phyloP scores from a whole-genome alignment of 345 rosid species.

The Camelina neglecta region DNA sequence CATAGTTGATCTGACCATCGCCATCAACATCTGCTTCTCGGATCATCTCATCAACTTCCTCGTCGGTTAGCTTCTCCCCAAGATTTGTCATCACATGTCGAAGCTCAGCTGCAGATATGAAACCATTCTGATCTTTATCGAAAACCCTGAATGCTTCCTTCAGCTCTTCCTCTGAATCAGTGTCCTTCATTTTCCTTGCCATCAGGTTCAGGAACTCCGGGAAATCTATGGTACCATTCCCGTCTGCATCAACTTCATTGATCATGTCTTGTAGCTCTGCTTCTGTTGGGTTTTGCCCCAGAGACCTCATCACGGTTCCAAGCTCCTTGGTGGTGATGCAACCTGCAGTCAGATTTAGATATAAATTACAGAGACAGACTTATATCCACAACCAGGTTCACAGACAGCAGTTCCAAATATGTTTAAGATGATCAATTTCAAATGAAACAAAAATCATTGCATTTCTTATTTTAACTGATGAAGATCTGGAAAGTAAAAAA shows the following conservation, averaged over 20 bases:
- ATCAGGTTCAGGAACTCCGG: slow-evolving; percentile 64
- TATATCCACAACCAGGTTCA: background rate
- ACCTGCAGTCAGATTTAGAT: slow-evolving; percentile 36
- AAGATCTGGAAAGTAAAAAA: background rate
- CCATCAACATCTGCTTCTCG: slow-evolving; percentile 65
- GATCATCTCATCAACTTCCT: slow-evolving; percentile 67
- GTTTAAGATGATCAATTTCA: background rate
- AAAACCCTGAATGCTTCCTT: slow-evolving; percentile 64
- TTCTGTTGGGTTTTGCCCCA: slow-evolving; percentile 52
- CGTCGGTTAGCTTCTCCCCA: slow-evolving; percentile 60
- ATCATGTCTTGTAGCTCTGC: slow-evolving; percentile 52
- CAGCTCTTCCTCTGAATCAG: slow-evolving; percentile 67
- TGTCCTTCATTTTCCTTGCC: slow-evolving; percentile 69
- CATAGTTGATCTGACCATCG: slow-evolving; percentile 66
- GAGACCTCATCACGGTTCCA: slow-evolving; percentile 50
- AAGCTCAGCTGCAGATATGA: slow-evolving; percentile 64
- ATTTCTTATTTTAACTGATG: background rate
- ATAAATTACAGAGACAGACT: slow-evolving; percentile 11
- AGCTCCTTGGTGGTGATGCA: slow-evolving; percentile 55
- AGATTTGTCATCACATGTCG: slow-evolving; percentile 67
- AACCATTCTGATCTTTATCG: slow-evolving; percentile 65
- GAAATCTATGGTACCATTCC: slow-evolving; percentile 55
- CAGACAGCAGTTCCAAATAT: slow-evolving; percentile 7
- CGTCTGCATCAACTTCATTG: slow-evolving; percentile 48
- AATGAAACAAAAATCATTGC: background rate